A percentile compares a stretch with the other conserved stretches of the same genome.
phyloP scores from a whole-genome alignment of 805 yeast species.

The Metschnikowia bowlesiae region DNA sequence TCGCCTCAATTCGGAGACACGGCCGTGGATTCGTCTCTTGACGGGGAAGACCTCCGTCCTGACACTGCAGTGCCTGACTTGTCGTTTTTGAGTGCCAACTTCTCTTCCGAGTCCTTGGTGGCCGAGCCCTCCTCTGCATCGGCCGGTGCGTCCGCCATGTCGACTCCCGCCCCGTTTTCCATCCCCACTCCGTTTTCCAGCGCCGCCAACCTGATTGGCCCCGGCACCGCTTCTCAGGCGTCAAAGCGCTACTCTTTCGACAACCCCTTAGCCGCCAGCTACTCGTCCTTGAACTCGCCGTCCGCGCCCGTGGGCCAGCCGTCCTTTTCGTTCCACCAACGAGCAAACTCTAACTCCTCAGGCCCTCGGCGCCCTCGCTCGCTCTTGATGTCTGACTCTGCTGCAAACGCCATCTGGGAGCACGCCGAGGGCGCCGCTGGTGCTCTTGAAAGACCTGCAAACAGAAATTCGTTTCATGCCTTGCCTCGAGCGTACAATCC shows the following conservation, averaged over 20 bases:
- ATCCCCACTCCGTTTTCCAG: background rate
- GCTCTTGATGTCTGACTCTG: constrained; percentile 27
- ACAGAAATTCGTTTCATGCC: constrained; percentile 20
- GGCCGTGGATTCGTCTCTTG: constrained; percentile 4
- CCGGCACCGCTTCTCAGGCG: constrained; percentile 1
- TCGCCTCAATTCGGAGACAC: constrained; percentile 3
- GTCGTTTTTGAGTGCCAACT: constrained; percentile 35
- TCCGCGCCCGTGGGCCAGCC: constrained; percentile 15
- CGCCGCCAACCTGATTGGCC: background rate
- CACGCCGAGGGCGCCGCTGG: constrained; percentile 14
- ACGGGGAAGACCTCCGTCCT: constrained; percentile 3
- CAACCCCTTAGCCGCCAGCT: constrained; percentile 4
- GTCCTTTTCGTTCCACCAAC: constrained; percentile 10
- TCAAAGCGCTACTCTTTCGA: constrained; percentile 7
- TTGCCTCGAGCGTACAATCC: constrained; percentile 14
- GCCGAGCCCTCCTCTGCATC: background rate
- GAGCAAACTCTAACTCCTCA: constrained; percentile 11
- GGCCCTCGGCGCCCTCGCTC: constrained; percentile 31
- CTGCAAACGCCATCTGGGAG: constrained; percentile 26
- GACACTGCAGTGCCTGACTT: constrained; percentile 19
- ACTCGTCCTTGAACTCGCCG: constrained; percentile 11
- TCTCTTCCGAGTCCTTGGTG: constrained; percentile 32
- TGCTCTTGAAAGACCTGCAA: constrained; percentile 14
- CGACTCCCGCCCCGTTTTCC: too few species aligned
- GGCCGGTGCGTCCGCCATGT: background rate